Base-by-base conservation (phyloP, 805 yeast species). In the Saccharomyces jurei region DNA sequence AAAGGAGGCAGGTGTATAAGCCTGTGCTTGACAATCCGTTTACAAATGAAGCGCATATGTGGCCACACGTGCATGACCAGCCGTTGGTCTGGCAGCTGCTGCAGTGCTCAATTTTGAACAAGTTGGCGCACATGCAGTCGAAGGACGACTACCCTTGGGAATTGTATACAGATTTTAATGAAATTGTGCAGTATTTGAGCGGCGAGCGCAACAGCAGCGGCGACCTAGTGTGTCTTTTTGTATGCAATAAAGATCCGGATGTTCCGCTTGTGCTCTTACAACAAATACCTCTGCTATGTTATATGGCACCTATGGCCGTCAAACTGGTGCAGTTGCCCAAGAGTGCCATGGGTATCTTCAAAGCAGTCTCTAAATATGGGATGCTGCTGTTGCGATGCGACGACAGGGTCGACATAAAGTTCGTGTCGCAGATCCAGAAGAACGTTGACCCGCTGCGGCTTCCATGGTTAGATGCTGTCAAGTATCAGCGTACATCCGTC, bases 21-120 rank as follows among this genome's bases (percentile, higher is more conserved):
- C 88, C 90, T 0, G 70, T 85, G 1, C 70, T 85, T 22, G 84
- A 83, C 29, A 82, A 81, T 56, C 89, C 90, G 2, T 83, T 73
- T 61, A 78, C 86, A 0, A 76, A 75, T 50, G 72, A 77, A 8
- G 68, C 64, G 9, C 75, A 78, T 70, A 76, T 80, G 6, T 71
- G 72, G 62, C 73, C 73, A 11, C 65, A 53, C 41, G 70, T 69
- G 6, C 62, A 74, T 1, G 77, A 74, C 10, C 77, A 74, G 6
- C 65, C 66, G 4, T 52, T 69, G 1, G 76, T 76, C 9, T 50
- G 62, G 30, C 71, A 72, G 49, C 63, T 79, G n/a, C 54, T 77
- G 2, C 75, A 77, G 9, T 58, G 66, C 4, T 60, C 69, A 2
- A 55, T 77, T 8, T 63, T 79, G 21, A 60, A 71, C 4, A 69